Evolutionary conservation across 1,284 basidiomycete genomes (phyloP).

Genomic region (Kalmanozyma brasiliensis): DNA sequence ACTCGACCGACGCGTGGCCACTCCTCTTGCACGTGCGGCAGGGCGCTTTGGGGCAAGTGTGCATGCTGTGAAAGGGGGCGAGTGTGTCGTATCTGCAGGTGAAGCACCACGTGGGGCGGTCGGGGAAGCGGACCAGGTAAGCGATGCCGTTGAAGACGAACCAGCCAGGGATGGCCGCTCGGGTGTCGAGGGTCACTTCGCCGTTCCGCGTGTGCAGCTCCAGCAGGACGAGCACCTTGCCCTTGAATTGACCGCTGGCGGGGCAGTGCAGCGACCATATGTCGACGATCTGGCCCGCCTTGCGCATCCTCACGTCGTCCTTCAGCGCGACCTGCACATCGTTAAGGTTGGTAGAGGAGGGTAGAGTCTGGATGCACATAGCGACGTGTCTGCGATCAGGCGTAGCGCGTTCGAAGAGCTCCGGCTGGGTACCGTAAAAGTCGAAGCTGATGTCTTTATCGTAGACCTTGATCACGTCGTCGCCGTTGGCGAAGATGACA

Average conservation of each 20-base stretch:
- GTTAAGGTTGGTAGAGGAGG: conserved; percentile 5
- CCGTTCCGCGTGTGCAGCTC: conserved; percentile 13
- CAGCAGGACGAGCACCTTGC: conserved; percentile 32
- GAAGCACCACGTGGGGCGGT: conserved; percentile 35
- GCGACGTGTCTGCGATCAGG: conserved; percentile 18
- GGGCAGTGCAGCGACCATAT: conserved; percentile 23
- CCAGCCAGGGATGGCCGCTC: conserved; percentile 29
- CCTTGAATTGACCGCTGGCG: conserved; percentile 12
- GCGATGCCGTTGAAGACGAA: conserved; percentile 17
- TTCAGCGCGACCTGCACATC: conserved; percentile 1
- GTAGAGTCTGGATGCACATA: conserved; percentile 33
- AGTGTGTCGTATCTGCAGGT: conserved; percentile 23
- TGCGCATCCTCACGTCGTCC: conserved; percentile 3
- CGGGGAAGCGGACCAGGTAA: conserved; percentile 30
- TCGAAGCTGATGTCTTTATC: conserved; percentile 23
- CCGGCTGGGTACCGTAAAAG: conserved; percentile 32
- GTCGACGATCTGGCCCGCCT: conserved; percentile 22
- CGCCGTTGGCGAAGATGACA: conserved; percentile 24
- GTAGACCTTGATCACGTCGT: conserved; percentile 30
- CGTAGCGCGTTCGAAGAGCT: conserved; percentile 16
- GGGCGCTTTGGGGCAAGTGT: conserved; percentile 11
- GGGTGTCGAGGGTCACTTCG: conserved; percentile 10
- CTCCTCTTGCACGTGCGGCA: conserved; percentile 23
- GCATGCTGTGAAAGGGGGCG: conserved; percentile 24
- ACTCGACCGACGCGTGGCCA: conserved; percentile 16